These are phyloP conservation scores for Davidsoniella virescens DNA, from an alignment of 2,329 filamentous ascomycete species.

Conservation along the genomic window DNA sequence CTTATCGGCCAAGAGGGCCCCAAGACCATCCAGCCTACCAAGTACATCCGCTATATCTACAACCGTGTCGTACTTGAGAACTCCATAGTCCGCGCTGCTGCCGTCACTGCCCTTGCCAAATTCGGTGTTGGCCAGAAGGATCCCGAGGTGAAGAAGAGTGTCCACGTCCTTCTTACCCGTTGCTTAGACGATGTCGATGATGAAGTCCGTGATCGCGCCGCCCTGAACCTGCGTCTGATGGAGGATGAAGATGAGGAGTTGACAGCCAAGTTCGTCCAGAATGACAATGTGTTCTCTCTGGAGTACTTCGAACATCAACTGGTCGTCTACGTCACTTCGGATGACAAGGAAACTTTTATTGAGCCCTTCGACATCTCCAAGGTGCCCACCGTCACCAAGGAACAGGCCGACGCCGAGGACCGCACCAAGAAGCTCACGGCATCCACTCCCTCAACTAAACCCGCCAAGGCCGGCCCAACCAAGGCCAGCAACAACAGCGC, in stretches of 20 bases:
- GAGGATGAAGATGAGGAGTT: slow-evolving; percentile 78
- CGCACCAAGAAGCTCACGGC: slow-evolving; percentile 93
- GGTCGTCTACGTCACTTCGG: slow-evolving; percentile 91
- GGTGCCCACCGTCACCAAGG: slow-evolving; percentile 83
- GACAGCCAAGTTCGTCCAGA: slow-evolving; percentile 79
- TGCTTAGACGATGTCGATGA: slow-evolving; percentile 96
- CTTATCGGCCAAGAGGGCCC: slow-evolving; percentile 88
- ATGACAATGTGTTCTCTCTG: slow-evolving; percentile 90
- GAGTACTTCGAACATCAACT: slow-evolving; percentile 93
- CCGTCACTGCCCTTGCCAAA: slow-evolving; percentile 88
- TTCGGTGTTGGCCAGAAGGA: slow-evolving; percentile 96
- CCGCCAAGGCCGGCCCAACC: slow-evolving; percentile 55
- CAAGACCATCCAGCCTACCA: slow-evolving; percentile 87
- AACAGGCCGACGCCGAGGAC: slow-evolving; percentile 92
- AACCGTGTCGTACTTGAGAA: slow-evolving; percentile 97
- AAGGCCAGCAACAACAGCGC: slow-evolving; percentile 55
- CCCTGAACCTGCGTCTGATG: slow-evolving; percentile 84
- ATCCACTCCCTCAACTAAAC: slow-evolving; percentile 83
- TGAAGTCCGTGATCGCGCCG: slow-evolving; percentile 89
- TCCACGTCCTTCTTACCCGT: slow-evolving; percentile 77
- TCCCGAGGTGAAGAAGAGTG: slow-evolving; percentile 89
- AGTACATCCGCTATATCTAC: slow-evolving; percentile 99
- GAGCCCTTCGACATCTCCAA: slow-evolving; percentile 77
- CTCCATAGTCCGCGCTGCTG: slow-evolving; percentile 83
- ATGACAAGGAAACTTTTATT: slow-evolving; percentile 72